These are phyloP conservation scores for Vaccinium myrtillus DNA, from an alignment of 148 eudicot genomes.

Conservation along the genomic window DNA sequence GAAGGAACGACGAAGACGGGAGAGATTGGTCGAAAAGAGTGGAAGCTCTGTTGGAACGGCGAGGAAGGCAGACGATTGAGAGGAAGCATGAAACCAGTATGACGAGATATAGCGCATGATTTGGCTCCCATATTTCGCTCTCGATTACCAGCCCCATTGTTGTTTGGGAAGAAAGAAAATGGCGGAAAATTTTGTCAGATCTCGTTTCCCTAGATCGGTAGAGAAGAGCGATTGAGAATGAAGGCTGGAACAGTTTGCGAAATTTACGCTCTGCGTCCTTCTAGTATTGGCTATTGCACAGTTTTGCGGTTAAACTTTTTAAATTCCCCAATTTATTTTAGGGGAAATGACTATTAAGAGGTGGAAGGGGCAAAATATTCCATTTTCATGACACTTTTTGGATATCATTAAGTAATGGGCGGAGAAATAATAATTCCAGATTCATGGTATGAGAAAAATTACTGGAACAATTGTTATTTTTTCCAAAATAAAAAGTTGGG, in stretches of 20 bases:
- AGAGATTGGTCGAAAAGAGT: conserved; percentile 40
- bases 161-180: conserved; percentile 1
- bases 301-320: no score
- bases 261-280: background rate
- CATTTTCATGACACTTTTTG: no score
- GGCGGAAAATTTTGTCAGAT: conserved; percentile 14
- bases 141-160: conserved; percentile 72
- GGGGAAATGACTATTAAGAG: no score
- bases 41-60: conserved; percentile 30
- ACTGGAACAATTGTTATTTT: no score
- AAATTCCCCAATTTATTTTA: no score
- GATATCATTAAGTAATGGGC: no score
- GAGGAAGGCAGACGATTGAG: conserved; percentile 59
- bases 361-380: no score
- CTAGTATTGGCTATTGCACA: background rate
- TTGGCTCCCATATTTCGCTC: conserved; percentile 63
- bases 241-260: no score
- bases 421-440: no score
- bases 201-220: conserved; percentile 16
- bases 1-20: conserved; percentile 42
- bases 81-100: conserved; percentile 50
- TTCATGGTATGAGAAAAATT: no score
- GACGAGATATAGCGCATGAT: conserved; percentile 41
- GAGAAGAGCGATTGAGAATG: background rate
- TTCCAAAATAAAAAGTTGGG: no score